phyloP scores from a whole-genome alignment of 257 asterid species.

The Misopates orontium region DNA sequence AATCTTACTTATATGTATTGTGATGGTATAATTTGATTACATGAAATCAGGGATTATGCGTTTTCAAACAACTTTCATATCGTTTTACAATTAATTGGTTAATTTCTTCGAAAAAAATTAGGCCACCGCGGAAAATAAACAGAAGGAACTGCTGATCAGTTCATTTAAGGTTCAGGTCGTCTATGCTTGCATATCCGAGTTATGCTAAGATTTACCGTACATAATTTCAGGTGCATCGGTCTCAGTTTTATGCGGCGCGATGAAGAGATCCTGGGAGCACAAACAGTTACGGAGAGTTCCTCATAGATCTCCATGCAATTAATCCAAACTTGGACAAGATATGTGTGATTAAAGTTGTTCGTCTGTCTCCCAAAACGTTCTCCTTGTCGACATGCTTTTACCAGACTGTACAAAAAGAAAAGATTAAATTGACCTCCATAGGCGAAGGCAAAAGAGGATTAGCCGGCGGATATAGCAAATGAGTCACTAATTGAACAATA shows the following conservation, averaged over 20 bases:
- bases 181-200: too few relatives aligned
- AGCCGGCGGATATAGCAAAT: too few relatives aligned
- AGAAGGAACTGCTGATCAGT: too few relatives aligned
- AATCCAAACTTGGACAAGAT: slow-evolving; percentile 60
- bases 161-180: too few relatives aligned
- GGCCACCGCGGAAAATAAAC: too few relatives aligned
- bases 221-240: slow-evolving; percentile 54
- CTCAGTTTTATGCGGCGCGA: slow-evolving; percentile 46
- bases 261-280: slow-evolving; percentile 44
- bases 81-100: too few relatives aligned
- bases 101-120: too few relatives aligned
- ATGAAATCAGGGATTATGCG: too few relatives aligned
- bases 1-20: too few relatives aligned
- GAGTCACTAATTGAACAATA: too few relatives aligned
- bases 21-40: too few relatives aligned
- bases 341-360: slow-evolving; percentile 45
- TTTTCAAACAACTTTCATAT: too few relatives aligned
- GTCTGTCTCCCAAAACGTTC: slow-evolving; percentile 44
- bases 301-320: slow-evolving; percentile 76
- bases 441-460: slow-evolving; percentile 48
- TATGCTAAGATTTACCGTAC: neutral
- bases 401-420: slow-evolving; percentile 38
- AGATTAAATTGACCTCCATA: slow-evolving; percentile 43
- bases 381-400: slow-evolving; percentile 44
- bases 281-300: slow-evolving; percentile 53